Base-by-base conservation (phyloP, 225 moss, liverwort and hornwort species). In the Polytrichum formosum region DNA sequence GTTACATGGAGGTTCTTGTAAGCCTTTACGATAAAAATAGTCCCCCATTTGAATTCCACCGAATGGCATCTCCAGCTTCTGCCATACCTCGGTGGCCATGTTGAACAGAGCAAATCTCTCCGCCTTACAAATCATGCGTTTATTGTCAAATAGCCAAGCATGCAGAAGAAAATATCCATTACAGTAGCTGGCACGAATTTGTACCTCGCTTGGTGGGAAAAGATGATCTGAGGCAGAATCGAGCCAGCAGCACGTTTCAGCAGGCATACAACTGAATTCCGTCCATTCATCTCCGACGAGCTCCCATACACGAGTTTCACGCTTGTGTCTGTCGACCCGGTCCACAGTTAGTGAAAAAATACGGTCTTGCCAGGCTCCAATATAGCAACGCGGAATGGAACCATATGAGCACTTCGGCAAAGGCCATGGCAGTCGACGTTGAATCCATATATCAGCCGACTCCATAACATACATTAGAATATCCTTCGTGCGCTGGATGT, bases 191-290 rank as follows among this genome's bases (percentile, higher is more conserved):
- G 63, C 63, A 25, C n/a, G 63, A 26, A 28, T 63, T 16, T 63
- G 26, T 19, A 28, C 16, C 16, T 7, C 26, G 5, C 6, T 1
- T n/a, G 5, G 21, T 4, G 21, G 21, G 7, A 23, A n/a, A 63
- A 16, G 63, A 23, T n/a, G 63, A 63, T 23, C 26, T 25, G 6
- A 13, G 22, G 21, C 63, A 63, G 21, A 27, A 26, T 22, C 1
- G 27, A 63, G 1, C 27, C 63, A 63, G 63, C 7, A 63, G 25
- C 16, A 63, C 9, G 28, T 13, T 63, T 63, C 63, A 21, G 7
- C 27, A 63, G 68, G 68, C 54, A 68, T 55, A 25, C n/a, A 13
- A 68, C 26, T 54, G 54, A 63, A 26, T 28, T 64, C 63, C 63
- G 26, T 55, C 72, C 72, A 72, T 28, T 26, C 13, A 18, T 29